These are phyloP conservation scores for Anacardium occidentale DNA, from an alignment of 345 rosid genomes.

Conservation along the genomic window DNA sequence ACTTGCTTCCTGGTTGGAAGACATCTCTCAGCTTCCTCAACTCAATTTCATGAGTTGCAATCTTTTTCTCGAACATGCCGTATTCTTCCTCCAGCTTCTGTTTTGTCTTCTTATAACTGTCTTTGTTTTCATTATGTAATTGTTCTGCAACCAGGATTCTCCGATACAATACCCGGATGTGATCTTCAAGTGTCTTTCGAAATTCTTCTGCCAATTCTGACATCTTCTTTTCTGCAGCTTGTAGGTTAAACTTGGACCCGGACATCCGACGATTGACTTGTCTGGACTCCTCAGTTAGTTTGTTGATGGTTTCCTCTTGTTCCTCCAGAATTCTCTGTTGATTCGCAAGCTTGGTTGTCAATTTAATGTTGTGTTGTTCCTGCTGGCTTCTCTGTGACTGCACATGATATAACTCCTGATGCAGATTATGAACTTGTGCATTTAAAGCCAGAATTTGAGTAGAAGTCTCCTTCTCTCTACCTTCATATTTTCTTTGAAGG, in stretches of 20 bases:
- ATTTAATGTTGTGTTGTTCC: slow-evolving; percentile 24
- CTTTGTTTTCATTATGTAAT: slow-evolving; percentile 59
- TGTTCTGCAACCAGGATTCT: slow-evolving; percentile 76
- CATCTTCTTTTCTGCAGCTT: slow-evolving; percentile 55
- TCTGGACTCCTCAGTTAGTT: slow-evolving; percentile 39
- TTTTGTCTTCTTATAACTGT: slow-evolving; percentile 33
- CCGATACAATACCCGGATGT: slow-evolving; percentile 53
- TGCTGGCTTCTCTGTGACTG: background rate
- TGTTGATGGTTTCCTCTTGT: slow-evolving; percentile 32
- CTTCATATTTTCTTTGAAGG: slow-evolving; percentile 18
- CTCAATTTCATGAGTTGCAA: slow-evolving; percentile 28
- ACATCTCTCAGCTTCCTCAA: slow-evolving; percentile 35
- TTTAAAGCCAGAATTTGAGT: slow-evolving; percentile 18
- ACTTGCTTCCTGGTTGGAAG: slow-evolving; percentile 26
- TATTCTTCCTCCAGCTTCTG: slow-evolving; percentile 38
- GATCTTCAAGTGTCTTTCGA: slow-evolving; percentile 59
- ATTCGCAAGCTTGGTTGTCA: slow-evolving; percentile 34
- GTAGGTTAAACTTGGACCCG: slow-evolving; percentile 35
- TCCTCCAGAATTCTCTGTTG: slow-evolving; percentile 37
- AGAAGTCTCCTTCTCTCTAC: slow-evolving; percentile 19
- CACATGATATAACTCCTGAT: too few species aligned
- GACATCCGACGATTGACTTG: slow-evolving; percentile 32
- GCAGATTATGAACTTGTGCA: too few species aligned
- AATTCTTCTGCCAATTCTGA: slow-evolving; percentile 64
- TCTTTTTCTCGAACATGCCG: slow-evolving; percentile 27